Base-by-base conservation (phyloP, 345 rosid genomes). In the Hibiscus tridactylites region DNA sequence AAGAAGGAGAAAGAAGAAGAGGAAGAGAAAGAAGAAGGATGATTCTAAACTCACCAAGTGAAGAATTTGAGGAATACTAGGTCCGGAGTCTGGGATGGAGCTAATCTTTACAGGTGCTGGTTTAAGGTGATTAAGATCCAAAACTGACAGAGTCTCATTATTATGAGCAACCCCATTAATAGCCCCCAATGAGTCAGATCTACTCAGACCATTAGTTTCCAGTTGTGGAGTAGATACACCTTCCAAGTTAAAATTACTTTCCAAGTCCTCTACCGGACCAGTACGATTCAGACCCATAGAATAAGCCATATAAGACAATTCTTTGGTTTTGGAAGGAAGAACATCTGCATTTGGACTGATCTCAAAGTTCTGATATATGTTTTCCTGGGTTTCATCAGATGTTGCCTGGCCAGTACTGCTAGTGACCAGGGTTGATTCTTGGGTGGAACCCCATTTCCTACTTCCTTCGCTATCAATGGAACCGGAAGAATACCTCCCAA, bases 51-150 rank as follows among this genome's bases (percentile, higher is more conserved):
- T 86, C 66, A 96, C 99, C 94, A 87, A 81, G 81, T 96, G 94
- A 81, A 96, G 91, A 86, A 92, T 86, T 85, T 92, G 98, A 67
- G 98, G 97, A 80, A 96, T 89, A 87, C 99, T 96, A 79, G 98
- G 95, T 28, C 88, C 94, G 56, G 86, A 63, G 65, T 91, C 96
- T 37, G 79, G 71, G 61, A 75, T 74, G 42, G 88, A 72, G 82
- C 76, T 85, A 61, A 80, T 82, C 86, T 86, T 91, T 73, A 86
- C 69, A 69, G 86, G 75, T 28, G 90, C 61, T 67, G 83, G 81
- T 66, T 85, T 88, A 64, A 80, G 79, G 70, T 78, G 82, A 74
- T 75, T 76, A 76, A 84, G 81, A 74, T 84, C 86, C 77, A 86
- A 68, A 17, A 79, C 88, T 63, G 81, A 61, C 17, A 81, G 73